Base-by-base conservation (phyloP, 2,329 filamentous ascomycete species). In the Xylaria sp. region DNA sequence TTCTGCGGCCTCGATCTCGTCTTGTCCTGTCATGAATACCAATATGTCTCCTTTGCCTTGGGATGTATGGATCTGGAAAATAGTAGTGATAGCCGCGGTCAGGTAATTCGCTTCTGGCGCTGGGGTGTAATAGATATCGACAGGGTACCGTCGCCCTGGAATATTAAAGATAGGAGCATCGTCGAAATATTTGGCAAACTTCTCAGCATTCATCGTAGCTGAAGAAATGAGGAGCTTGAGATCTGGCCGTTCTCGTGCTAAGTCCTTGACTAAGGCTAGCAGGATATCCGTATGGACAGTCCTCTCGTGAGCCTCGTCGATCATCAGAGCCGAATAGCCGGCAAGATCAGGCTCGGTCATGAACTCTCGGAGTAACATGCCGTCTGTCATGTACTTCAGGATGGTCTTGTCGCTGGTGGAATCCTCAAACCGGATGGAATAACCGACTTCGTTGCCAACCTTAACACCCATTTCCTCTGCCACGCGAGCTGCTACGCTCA, bases 351-450 rank as follows among this genome's bases (percentile, higher is more conserved):
- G 92, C 66, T 96, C 91, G 0, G 91, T 93, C 75, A 97, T 84
- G 61, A 97, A 89, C 69, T 96, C 91, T 68, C 92, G 83, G 24
- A 97, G 78, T 38, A 97, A 77, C 89, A 97, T 96, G 69, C 94
- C 94, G 67, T 99, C 94, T 0, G 94, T 99, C 89, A 96, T 93
- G 73, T 96, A 97, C 72, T 96, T 95, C 50, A 99, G 75, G 7
- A 93, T 79, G 0, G 94, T 97, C 74, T 96, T 95, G 66, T 96
- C 91, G 69, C 86, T 91, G 0, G 92, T 96, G 59, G 87, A 87
- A 72, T 97, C 91, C 69, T 99, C 94, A 65, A 97, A 99, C 57
- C 94, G 89, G 63, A 99, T 96, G 0, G 88, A 88, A 70, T 97
- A 99, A 16, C 94, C 94, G 21, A 97, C 93, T 68, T 97, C 91